Percentiles rank a stretch among this genome's conserved stretches.
phyloP scores from a whole-genome alignment of 2,329 filamentous ascomycete genomes.

The Colletotrichum spinosum region DNA sequence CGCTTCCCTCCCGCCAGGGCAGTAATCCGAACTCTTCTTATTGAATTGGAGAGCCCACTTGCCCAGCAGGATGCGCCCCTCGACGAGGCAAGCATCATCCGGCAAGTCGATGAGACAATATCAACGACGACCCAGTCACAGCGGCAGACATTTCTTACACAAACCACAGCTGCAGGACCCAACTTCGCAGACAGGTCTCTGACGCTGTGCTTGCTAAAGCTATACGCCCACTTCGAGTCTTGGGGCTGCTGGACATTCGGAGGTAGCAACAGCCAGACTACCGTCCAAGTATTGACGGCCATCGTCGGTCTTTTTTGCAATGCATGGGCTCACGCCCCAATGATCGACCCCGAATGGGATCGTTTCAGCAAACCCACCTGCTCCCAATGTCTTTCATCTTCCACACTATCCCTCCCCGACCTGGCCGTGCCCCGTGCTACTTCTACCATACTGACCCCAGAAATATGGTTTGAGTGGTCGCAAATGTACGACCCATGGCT shows the following conservation, averaged over 20 bases:
- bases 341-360: conserved; percentile 20
- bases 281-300: conserved; percentile 1
- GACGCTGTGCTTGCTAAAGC: conserved; percentile 21
- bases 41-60: conserved; percentile 29
- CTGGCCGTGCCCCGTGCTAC: too few species aligned
- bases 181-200: conserved; percentile 25
- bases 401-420: not conserved
- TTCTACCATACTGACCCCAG: conserved; percentile 10
- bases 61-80: conserved; percentile 15
- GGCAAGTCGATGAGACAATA: conserved; percentile 5
- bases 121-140: not conserved
- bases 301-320: conserved; percentile 32
- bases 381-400: not conserved
- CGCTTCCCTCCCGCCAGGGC: conserved; percentile 23
- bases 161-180: conserved; percentile 5
- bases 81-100: conserved; percentile 5
- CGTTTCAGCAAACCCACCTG: not conserved
- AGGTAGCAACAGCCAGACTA: not conserved
- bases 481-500: conserved; percentile 32
- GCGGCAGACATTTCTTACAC: conserved; percentile 10
- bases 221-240: conserved; percentile 20
- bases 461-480: conserved; percentile 32
- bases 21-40: conserved; percentile 27
- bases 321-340: conserved; percentile 25
- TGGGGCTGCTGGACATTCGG: conserved; percentile 20